These are phyloP conservation scores for Naganishia antarctica DNA, from an alignment of 768 basidiomycete genomes.

Conservation along the genomic window DNA sequence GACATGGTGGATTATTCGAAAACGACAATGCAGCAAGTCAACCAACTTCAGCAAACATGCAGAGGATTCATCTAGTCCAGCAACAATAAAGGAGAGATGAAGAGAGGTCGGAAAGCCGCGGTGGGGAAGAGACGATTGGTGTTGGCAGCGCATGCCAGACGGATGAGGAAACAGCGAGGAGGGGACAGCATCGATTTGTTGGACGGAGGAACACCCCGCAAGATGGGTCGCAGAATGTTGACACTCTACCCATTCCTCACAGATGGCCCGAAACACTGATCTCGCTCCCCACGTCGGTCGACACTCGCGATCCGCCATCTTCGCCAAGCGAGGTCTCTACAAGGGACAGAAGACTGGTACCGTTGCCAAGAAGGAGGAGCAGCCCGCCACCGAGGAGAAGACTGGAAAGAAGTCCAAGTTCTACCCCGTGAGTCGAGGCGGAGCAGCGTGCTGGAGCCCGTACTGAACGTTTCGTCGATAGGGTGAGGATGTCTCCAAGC, in stretches of 20 bases:
- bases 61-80: too few species aligned
- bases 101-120: too few species aligned
- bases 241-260: neutral
- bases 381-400: conserved; percentile 69
- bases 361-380: conserved; percentile 58
- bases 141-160: too few species aligned
- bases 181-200: neutral
- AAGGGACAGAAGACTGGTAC: conserved; percentile 72
- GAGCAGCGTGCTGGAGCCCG: neutral
- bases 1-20: neutral
- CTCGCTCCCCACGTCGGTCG: conserved; percentile 75
- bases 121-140: too few species aligned
- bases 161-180: neutral
- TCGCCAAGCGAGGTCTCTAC: conserved; percentile 72
- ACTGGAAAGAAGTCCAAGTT: conserved; percentile 79
- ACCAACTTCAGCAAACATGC: too few species aligned
- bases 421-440: conserved; percentile 59
- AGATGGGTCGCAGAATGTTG: neutral
- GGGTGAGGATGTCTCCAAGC: conserved; percentile 83
- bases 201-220: neutral
- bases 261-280: conserved; percentile 59
- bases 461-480: conserved; percentile 15
- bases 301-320: conserved; percentile 74
- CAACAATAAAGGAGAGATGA: too few species aligned
- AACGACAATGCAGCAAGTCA: too few species aligned